phyloP scores from a whole-genome alignment of 768 basidiomycete species.

The Panaeolus papilionaceus region DNA sequence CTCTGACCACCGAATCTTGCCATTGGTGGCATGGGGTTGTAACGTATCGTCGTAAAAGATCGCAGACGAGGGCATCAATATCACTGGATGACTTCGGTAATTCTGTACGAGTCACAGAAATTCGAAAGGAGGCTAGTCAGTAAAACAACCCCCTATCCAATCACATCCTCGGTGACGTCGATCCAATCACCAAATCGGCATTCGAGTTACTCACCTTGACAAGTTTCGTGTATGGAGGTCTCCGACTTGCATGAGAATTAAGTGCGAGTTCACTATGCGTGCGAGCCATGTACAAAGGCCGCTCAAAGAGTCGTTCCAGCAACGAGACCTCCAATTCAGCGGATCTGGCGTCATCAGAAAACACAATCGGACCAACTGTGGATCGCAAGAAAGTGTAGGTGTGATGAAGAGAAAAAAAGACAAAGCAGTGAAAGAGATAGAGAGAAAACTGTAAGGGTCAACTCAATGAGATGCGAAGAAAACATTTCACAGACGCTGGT shows the following conservation, averaged over 20 bases:
- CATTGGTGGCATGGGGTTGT: conserved; percentile 51
- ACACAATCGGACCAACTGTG: conserved; percentile 55
- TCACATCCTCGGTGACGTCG: conserved; percentile 15
- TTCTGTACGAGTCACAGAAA: conserved; percentile 36
- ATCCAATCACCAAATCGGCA: neutral
- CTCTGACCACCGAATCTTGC: conserved; percentile 46
- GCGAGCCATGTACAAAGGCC: conserved; percentile 42
- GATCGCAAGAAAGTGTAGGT: neutral
- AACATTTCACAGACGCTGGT: conserved; percentile 45
- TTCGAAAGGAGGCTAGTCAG: neutral
- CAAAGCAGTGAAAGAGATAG: conserved; percentile 7
- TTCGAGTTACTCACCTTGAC: conserved; percentile 43
- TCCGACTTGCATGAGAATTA: conserved; percentile 18
- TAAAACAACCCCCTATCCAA: neutral
- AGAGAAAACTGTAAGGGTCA: conserved; percentile 7
- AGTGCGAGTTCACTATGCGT: conserved; percentile 16
- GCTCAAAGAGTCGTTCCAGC: conserved; percentile 53
- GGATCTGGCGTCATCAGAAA: conserved; percentile 48
- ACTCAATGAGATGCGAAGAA: conserved; percentile 4
- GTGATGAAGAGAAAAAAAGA: conserved; percentile 15
- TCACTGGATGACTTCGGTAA: conserved; percentile 57
- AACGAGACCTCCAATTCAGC: conserved; percentile 56
- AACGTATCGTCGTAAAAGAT: conserved; percentile 59
- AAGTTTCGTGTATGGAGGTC: conserved; percentile 46
- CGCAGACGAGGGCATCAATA: conserved; percentile 59